Percentiles rank a stretch among this genome's conserved stretches.
These are phyloP conservation scores for Aspergillus puulaauensis DNA, from an alignment of 2,329 filamentous ascomycete species.

Conservation along the genomic window DNA sequence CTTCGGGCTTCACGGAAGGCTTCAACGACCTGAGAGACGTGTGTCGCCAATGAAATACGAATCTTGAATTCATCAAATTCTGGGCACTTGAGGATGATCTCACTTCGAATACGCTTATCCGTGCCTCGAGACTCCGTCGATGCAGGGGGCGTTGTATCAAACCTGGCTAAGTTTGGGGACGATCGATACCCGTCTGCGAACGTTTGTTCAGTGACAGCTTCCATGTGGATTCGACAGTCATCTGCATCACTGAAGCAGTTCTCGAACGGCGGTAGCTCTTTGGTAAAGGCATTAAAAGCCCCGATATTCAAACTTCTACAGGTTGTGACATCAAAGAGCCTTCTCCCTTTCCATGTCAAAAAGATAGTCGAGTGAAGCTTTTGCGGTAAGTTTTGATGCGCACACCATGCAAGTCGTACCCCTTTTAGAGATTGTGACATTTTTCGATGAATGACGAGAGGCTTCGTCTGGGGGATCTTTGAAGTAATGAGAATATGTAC, in stretches of 20 bases:
- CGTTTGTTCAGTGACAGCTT: conserved; percentile 69
- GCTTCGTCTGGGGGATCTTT: conserved; percentile 58
- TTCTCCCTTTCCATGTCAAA: conserved; percentile 74
- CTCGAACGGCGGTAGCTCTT: conserved; percentile 38
- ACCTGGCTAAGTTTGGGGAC: neutral
- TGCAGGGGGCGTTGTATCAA: neutral
- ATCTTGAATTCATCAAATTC: conserved; percentile 53
- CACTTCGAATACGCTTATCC: neutral
- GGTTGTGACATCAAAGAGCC: conserved; percentile 74
- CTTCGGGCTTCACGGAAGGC: conserved; percentile 59
- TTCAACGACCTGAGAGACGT: conserved; percentile 61
- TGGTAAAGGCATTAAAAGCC: conserved; percentile 38
- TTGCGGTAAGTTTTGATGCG: conserved; percentile 55
- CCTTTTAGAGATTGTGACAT: conserved; percentile 67
- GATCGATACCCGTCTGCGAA: neutral
- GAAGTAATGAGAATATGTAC: conserved; percentile 70
- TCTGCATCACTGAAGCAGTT: conserved; percentile 53
- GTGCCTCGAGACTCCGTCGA: neutral
- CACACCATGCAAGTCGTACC: conserved; percentile 69
- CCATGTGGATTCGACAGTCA: conserved; percentile 65
- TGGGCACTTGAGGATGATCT: conserved; percentile 53
- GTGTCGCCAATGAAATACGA: conserved; percentile 48
- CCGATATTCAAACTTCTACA: conserved; percentile 66
- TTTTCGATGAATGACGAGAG: conserved; percentile 65
- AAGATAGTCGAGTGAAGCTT: conserved; percentile 60